phyloP scores from a whole-genome alignment of 2,329 filamentous ascomycete genomes.

The Claviceps capensis region DNA sequence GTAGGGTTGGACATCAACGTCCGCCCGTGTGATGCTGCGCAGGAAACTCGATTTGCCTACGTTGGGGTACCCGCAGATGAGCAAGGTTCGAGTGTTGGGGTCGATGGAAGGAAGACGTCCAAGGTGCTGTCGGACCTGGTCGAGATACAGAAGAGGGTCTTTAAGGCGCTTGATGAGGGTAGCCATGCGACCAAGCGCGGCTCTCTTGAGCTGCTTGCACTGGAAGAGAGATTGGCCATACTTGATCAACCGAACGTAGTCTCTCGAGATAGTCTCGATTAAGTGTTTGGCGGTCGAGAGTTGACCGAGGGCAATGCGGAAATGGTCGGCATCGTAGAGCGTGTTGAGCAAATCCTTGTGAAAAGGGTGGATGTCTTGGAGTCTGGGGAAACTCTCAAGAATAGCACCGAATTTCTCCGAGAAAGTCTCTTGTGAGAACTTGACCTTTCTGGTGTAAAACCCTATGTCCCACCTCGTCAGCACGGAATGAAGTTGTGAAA shows the following conservation, averaged over 20 bases:
- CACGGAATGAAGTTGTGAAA: neutral
- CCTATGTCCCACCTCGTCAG: constrained; percentile 25
- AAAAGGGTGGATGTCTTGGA: constrained; percentile 93
- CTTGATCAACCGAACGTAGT: constrained; percentile 85
- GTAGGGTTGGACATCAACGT: constrained; percentile 95
- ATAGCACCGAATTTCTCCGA: constrained; percentile 85
- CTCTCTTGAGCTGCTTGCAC: constrained; percentile 97
- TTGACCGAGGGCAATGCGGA: constrained; percentile 91
- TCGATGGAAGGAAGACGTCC: constrained; percentile 97
- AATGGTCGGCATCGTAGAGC: constrained; percentile 96
- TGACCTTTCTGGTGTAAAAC: constrained; percentile 97
- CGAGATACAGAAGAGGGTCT: constrained; percentile 87
- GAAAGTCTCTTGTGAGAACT: constrained; percentile 95
- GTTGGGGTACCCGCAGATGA: constrained; percentile 97
- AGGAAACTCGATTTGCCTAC: constrained; percentile 96
- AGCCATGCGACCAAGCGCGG: constrained; percentile 93
- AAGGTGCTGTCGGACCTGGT: constrained; percentile 84
- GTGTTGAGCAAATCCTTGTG: constrained; percentile 78
- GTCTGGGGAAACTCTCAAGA: constrained; percentile 80
- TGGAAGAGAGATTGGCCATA: constrained; percentile 96
- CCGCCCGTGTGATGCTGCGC: constrained; percentile 79
- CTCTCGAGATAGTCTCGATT: constrained; percentile 89
- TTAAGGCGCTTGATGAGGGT: constrained; percentile 91
- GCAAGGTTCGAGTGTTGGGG: constrained; percentile 86
- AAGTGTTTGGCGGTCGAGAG: constrained; percentile 91